These are phyloP conservation scores for Verbena officinalis DNA, from an alignment of 257 asterid genomes.

Conservation along the genomic window DNA sequence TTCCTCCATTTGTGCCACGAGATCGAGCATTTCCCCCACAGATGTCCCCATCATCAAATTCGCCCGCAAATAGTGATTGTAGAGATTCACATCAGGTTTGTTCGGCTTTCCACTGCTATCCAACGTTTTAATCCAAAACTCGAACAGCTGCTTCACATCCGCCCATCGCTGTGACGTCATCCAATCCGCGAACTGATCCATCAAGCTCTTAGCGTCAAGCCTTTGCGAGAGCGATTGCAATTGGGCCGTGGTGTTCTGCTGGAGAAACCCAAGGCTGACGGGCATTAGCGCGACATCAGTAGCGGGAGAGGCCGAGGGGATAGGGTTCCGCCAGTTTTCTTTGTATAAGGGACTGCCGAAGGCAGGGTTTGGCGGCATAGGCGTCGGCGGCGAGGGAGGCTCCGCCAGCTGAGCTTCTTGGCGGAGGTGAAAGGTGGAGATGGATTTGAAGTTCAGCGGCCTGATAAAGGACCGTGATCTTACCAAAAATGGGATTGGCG, in stretches of 20 bases:
- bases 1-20: slow-evolving; percentile 63
- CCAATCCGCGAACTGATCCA: slow-evolving; percentile 69
- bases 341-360: slow-evolving; percentile 70
- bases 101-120: slow-evolving; percentile 76
- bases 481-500: slow-evolving; percentile 44
- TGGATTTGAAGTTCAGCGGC: slow-evolving; percentile 42
- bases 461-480: slow-evolving; percentile 56
- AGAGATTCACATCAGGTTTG: slow-evolving; percentile 73
- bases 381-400: slow-evolving; percentile 37
- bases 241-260: slow-evolving; percentile 20
- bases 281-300: slow-evolving; percentile 39
- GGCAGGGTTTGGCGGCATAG: slow-evolving; percentile 75
- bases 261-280: slow-evolving; percentile 36
- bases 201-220: slow-evolving; percentile 49
- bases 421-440: slow-evolving; percentile 63
- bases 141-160: slow-evolving; percentile 72
- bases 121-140: slow-evolving; percentile 68
- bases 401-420: slow-evolving; percentile 60
- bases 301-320: slow-evolving; percentile 20
- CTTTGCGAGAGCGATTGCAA: slow-evolving; percentile 46
- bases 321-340: slow-evolving; percentile 64
- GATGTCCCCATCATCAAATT: slow-evolving; percentile 69
- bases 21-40: slow-evolving; percentile 58
- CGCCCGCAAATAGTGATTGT: slow-evolving; percentile 78
- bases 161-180: slow-evolving; percentile 63